A percentile compares a stretch with the other conserved stretches of the same genome.
phyloP scores from a whole-genome alignment of 2,329 filamentous ascomycete genomes.

The Alternaria panax region DNA sequence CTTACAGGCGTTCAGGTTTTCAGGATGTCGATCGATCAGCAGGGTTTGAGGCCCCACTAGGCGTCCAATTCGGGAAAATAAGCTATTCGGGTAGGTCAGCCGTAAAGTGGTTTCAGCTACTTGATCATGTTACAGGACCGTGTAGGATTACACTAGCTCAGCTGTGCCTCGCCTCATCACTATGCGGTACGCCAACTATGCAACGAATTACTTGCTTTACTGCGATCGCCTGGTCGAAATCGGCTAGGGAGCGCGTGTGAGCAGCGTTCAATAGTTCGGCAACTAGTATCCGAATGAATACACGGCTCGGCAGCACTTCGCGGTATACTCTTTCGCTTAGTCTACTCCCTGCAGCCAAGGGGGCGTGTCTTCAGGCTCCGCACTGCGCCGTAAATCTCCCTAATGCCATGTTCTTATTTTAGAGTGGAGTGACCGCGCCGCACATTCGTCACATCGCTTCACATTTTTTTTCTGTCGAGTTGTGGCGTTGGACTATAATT shows the following conservation, averaged over 20 bases:
- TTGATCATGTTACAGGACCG: conserved; percentile 21
- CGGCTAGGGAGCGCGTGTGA: conserved; percentile 5
- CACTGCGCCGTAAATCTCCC: conserved; percentile 19
- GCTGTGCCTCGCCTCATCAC: conserved; percentile 9
- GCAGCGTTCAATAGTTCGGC: conserved; percentile 16
- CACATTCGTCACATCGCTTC: conserved; percentile 12
- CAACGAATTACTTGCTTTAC: conserved; percentile 2
- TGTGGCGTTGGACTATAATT: not conserved
- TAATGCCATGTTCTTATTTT: conserved; percentile 26
- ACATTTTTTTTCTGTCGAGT: conserved; percentile 1
- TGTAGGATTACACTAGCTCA: conserved; percentile 24
- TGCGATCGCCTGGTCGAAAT: conserved; percentile 5
- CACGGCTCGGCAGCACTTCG: conserved; percentile 19
- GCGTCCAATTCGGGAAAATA: conserved; percentile 10
- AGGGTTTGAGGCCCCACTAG: conserved; percentile 11
- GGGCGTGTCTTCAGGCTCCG: conserved; percentile 15
- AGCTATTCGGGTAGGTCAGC: conserved; percentile 23
- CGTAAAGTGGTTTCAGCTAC: conserved; percentile 25
- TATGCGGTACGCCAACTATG: not conserved
- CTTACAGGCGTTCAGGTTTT: conserved; percentile 13
- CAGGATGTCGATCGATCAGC: conserved; percentile 14
- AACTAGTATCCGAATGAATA: conserved; percentile 15
- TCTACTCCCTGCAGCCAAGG: conserved; percentile 16
- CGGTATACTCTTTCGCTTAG: conserved; percentile 14
- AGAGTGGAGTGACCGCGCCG: conserved; percentile 18